Percentiles rank a stretch among this genome's conserved stretches.
Evolutionary conservation across 441 rosid genomes (phyloP).

Genomic region (Arabidopsis hybrid): DNA sequence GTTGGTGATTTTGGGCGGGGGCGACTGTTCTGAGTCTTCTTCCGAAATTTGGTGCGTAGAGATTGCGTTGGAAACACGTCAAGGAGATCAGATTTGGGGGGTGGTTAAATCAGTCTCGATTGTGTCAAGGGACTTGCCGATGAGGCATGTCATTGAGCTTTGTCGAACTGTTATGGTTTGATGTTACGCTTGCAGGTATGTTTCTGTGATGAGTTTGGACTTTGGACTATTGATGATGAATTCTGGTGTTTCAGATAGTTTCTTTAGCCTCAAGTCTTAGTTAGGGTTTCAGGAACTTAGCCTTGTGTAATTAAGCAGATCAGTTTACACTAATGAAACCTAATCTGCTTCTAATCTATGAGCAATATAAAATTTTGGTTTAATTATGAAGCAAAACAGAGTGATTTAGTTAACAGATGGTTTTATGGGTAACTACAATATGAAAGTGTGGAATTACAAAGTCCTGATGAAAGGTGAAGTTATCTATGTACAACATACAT

Average conservation of each 20-base stretch:
- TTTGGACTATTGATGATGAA: neutral
- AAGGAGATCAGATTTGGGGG: conserved; percentile 16
- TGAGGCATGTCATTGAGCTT: neutral
- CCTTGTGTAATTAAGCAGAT: no score
- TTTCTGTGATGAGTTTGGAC: neutral
- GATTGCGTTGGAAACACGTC: neutral
- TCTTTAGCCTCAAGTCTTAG: neutral
- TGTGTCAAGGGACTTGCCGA: neutral
- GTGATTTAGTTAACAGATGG: no score
- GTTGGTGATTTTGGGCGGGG: conserved; percentile 3
- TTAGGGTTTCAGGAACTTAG: neutral
- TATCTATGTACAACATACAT: no score
- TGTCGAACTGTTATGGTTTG: conserved; percentile 16
- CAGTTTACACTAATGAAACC: no score
- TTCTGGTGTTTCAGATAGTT: neutral
- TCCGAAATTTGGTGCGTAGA: neutral
- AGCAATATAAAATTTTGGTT: no score
- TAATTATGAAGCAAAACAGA: no score
- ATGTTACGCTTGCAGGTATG: conserved; percentile 1
- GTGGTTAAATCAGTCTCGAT: neutral
- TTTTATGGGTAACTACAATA: no score
- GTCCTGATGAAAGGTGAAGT: no score
- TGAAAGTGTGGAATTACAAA: no score
- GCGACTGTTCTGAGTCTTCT: neutral
- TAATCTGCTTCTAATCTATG: no score